Evolutionary conservation across 352 stramenopile species (phyloP), one percentile per base, ranked within the genome.

Genomic region (Aphanomyces astaci): DNA sequence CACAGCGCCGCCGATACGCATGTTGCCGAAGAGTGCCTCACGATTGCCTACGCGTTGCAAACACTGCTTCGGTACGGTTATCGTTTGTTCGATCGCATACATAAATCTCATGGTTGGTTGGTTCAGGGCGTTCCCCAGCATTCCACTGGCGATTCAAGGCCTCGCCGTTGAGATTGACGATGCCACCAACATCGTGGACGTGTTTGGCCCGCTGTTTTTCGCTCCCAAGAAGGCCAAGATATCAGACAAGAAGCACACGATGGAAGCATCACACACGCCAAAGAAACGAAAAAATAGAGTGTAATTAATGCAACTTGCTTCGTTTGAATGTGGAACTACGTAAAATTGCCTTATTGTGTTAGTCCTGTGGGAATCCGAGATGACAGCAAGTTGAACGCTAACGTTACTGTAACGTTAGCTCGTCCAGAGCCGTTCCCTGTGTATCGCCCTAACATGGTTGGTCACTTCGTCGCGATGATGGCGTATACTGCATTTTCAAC

Each of bases 11-110:
- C 24, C 15, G 36, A 55, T 25, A 15, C 24, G 4, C 36, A 45
- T 4, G 56, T 66, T 48, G 60, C 60, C n/a, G 60, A 66, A 48
- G 60, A 66, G 32, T 66, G 60, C 48, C 36, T 66, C 27, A 36
- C 60, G 7, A 39, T 66, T 28, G 60, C 60, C 17, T 66, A 66
- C 56, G 60, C 60, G 27, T 30, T 66, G 11, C 60, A 66, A 22
- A 66, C 60, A 7, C 60, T 66, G 15, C 30, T 66, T 5, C 32
- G 60, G 54, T 63, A 63, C 51, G 51, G 13, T 22, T 28, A 30
- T 24, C 39, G 17, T n/a, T n/a, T n/a, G n/a, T n/a, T n/a, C n/a
- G n/a, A n/a, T n/a, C n/a, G n/a, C n/a, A n/a, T n/a, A n/a, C n/a
- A n/a, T n/a, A n/a, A n/a, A n/a, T n/a, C n/a, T n/a, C n/a, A n/a